Evolutionary conservation across 148 eudicot genomes (phyloP), one percentile per base, ranked within the genome.

Genomic region (Rhododendron ovatum): DNA sequence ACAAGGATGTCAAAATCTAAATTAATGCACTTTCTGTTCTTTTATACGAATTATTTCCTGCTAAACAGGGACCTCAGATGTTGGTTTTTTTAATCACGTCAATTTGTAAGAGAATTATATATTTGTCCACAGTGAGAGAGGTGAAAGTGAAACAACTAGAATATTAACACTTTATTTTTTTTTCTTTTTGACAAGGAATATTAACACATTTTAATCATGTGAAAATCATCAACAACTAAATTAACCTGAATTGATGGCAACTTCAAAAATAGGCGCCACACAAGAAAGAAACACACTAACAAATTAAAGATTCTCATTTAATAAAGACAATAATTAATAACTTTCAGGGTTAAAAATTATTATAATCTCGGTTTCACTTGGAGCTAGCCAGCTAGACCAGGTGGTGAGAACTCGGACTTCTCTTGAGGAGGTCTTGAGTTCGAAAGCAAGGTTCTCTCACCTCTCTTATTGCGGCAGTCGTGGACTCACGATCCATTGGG

Each of bases 1-100:
- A 71, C 86, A 51, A 74, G 18, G 50, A 65, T 80, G 63, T 86
- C 84, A 81, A 80, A 50, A 69, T 85, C 87, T 59, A 33, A 61
- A 61, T 74, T 28, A 53, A 57, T 85, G 51, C 18, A 50, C 53
- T 48, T 33, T 41, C 41, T 24, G 30, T 26, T 65, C 30, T 65
- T 26, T n/a, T 65, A 3, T 65, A 2, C 30, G 28, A 9, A 67
- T n/a, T 26, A 67, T 30, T 85, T 75, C 39, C 55, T 7, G 73
- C 26, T 78, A 67, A 39, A 43, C 37, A 3, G 24, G 43, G 78
- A 26, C 85, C 59, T 26, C 39, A 43, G 39, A 43, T 43, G 76
- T 83, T 35, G 57, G 77, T 24, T 63, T 63, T 63, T 63, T 24
- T n/a, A 24, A 22, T 63, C 12, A 24, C 30, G 3, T 20, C 9